A percentile compares a stretch with the other conserved stretches of the same genome.
Conservation (phyloP, 345 rosid genomes). For the Gossypium australe region DNA sequence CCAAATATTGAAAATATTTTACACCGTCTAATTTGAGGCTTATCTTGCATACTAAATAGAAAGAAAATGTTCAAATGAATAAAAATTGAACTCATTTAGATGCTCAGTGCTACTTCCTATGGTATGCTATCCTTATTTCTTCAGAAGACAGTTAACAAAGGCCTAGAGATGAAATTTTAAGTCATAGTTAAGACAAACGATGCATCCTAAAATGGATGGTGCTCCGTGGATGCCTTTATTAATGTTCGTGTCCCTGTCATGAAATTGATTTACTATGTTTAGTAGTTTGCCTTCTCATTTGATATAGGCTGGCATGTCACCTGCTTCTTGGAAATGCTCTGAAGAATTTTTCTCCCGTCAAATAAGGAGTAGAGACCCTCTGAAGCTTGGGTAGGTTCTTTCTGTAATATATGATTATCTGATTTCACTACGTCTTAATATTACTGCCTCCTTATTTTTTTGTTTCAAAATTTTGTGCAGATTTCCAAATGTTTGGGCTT, state of each 20-base stretch:
- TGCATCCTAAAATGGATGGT: neutral
- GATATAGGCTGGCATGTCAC: constrained; percentile 61
- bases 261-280: constrained; percentile 10
- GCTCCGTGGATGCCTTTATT: neutral
- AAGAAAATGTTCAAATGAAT: neutral
- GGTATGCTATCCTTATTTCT: neutral
- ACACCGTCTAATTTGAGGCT: neutral
- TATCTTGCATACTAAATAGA: neutral
- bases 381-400: constrained; percentile 66
- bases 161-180: neutral
- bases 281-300: constrained; percentile 6
- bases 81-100: neutral
- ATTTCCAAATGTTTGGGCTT: constrained; percentile 76
- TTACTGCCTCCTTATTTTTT: neutral
- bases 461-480: constrained; percentile 30
- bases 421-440: neutral
- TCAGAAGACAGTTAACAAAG: neutral
- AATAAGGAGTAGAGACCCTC: constrained; percentile 87
- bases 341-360: constrained; percentile 74
- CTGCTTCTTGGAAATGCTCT: constrained; percentile 95
- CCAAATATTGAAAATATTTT: neutral
- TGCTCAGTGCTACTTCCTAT: neutral
- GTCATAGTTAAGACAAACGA: neutral
- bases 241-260: neutral
- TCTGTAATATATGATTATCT: neutral